Evolutionary conservation across 2,329 filamentous ascomycete species (phyloP).

Genomic region (Ophiognomonia clavigignenti-juglandacearum): DNA sequence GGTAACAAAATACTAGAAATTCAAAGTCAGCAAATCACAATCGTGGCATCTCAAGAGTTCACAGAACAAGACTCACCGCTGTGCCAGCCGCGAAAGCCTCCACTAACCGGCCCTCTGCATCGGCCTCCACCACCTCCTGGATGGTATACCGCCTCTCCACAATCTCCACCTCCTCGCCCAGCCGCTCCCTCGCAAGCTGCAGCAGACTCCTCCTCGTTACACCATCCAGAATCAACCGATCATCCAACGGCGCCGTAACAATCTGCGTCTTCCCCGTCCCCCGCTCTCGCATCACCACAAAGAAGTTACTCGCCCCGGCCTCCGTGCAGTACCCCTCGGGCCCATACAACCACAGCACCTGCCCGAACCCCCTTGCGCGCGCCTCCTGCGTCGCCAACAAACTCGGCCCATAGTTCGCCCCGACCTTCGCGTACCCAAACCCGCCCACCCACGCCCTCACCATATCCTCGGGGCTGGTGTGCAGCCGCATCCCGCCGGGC

Average conservation of each 20-base stretch:
- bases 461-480: slow-evolving; percentile 76
- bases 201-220: slow-evolving; percentile 80
- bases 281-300: slow-evolving; percentile 70
- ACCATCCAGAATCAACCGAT: slow-evolving; percentile 80
- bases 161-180: slow-evolving; percentile 59
- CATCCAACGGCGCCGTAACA: slow-evolving; percentile 77
- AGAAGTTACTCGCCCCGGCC: slow-evolving; percentile 90
- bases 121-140: slow-evolving; percentile 66
- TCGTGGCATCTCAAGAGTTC: background rate
- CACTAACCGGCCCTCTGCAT: slow-evolving; percentile 68
- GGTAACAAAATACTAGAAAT: slow-evolving; percentile 60
- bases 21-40: slow-evolving; percentile 17
- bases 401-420: slow-evolving; percentile 87
- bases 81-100: slow-evolving; percentile 87
- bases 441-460: slow-evolving; percentile 91
- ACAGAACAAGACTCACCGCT: slow-evolving; percentile 53
- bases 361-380: slow-evolving; percentile 67
- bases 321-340: slow-evolving; percentile 75
- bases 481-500: slow-evolving; percentile 61
- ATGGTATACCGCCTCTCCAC: slow-evolving; percentile 84
- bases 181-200: slow-evolving; percentile 62
- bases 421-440: slow-evolving; percentile 87
- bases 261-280: slow-evolving; percentile 60
- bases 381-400: slow-evolving; percentile 76
- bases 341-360: slow-evolving; percentile 93